phyloP scores from a whole-genome alignment of 805 yeast species.

The Kuraishia hungarica region DNA sequence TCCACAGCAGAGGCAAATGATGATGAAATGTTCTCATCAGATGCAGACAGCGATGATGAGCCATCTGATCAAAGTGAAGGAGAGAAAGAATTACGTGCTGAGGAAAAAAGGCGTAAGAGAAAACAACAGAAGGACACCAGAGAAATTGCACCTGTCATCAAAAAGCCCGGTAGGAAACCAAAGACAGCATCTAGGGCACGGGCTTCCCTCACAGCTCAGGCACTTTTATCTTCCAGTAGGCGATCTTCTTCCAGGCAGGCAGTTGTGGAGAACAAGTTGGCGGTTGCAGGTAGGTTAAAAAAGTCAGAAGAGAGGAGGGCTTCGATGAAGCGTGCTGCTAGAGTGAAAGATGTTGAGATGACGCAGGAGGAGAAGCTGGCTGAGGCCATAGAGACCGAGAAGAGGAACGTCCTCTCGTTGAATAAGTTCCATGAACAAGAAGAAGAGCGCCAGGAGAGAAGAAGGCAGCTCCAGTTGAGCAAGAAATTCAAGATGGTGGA shows the following conservation, averaged over 20 bases:
- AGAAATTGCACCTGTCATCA: constrained; percentile 3
- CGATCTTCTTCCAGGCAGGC: constrained; percentile 72
- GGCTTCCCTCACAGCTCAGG: constrained; percentile 3
- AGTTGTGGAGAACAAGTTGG: constrained; percentile 69
- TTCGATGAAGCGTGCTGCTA: constrained; percentile 10
- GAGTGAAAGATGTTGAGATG: constrained; percentile 32
- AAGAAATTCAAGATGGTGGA: constrained; percentile 53
- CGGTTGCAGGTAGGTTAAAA: constrained; percentile 63
- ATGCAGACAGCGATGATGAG: constrained; percentile 40
- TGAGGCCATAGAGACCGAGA: constrained; percentile 87
- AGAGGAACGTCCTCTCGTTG: constrained; percentile 62
- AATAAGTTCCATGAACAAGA: constrained; percentile 81
- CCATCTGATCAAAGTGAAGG: constrained; percentile 53
- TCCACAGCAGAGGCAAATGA: constrained; percentile 19
- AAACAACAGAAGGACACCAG: constrained; percentile 45
- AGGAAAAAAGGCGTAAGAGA: constrained; percentile 15
- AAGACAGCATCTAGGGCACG: constrained; percentile 23
- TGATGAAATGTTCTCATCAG: constrained; percentile 43
- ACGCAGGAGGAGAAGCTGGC: constrained; percentile 67
- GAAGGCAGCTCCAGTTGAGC: constrained; percentile 63
- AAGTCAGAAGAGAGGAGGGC: constrained; percentile 54
- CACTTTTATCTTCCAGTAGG: constrained; percentile 31
- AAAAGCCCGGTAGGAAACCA: constrained; percentile 1
- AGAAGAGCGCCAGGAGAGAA: constrained; percentile 65
- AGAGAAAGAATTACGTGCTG: constrained; percentile 26